These are phyloP conservation scores for Hortiboletus campestris DNA, from an alignment of 768 basidiomycete genomes.

Conservation along the genomic window DNA sequence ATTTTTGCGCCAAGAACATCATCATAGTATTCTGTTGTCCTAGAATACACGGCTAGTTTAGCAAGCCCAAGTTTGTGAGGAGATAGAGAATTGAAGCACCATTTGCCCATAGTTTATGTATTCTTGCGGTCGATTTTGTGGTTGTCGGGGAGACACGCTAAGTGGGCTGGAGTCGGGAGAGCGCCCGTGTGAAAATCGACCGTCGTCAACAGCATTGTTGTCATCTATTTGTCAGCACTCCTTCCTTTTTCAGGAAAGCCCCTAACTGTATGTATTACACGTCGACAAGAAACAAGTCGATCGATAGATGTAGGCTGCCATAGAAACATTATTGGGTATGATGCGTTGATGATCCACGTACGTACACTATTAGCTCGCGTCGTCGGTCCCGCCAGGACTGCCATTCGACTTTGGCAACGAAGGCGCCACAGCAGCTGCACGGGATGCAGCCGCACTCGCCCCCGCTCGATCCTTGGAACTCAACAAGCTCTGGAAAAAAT, in stretches of 20 bases:
- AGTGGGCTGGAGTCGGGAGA: slow-evolving; percentile 14
- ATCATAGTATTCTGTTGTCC: slow-evolving; percentile 73
- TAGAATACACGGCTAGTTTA: slow-evolving; percentile 24
- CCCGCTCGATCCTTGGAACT: slow-evolving; percentile 61
- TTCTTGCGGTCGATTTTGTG: slow-evolving; percentile 2
- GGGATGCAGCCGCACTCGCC: slow-evolving; percentile 33
- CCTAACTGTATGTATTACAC: background rate
- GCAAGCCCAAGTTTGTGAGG: background rate
- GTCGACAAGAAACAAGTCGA: too few relatives aligned
- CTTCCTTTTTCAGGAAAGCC: background rate
- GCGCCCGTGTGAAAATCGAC: slow-evolving; percentile 22
- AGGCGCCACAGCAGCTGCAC: slow-evolving; percentile 10
- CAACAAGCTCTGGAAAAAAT: slow-evolving; percentile 83
- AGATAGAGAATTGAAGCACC: slow-evolving; percentile 40
- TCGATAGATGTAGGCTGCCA: too few relatives aligned
- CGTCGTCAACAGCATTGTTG: slow-evolving; percentile 22
- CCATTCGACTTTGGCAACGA: slow-evolving; percentile 35
- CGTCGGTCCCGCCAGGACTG: slow-evolving; percentile 37
- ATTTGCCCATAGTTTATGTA: slow-evolving; percentile 61
- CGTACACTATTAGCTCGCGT: slow-evolving; percentile 28
- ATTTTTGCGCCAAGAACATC: slow-evolving; percentile 73
- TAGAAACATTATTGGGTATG: background rate
- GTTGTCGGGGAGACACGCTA: slow-evolving; percentile 5
- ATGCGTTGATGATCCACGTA: background rate
- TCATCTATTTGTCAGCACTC: slow-evolving; percentile 7